A percentile compares a stretch with the other conserved stretches of the same genome.
Conservation (phyloP, 75 land plant species). For the Sequoia sempervirens region DNA sequence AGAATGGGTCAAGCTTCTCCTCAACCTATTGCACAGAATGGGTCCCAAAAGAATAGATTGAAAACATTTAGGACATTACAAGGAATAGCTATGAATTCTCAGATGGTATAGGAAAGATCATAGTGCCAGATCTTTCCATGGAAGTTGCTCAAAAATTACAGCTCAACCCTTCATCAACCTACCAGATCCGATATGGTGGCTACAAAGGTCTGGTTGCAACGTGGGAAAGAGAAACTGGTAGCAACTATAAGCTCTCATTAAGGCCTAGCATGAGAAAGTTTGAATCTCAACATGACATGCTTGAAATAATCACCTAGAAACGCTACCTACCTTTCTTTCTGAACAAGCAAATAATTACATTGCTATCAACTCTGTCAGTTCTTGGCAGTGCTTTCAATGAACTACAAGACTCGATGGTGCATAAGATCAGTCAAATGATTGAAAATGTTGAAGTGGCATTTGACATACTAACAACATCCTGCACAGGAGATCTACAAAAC, state of each 20-base stretch:
- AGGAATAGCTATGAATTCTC: conserved; percentile 67
- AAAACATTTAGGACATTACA: conserved; percentile 40
- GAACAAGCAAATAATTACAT: conserved; percentile 74
- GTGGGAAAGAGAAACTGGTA: conserved; percentile 37
- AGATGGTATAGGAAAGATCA: conserved; percentile 83
- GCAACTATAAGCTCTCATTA: conserved; percentile 41
- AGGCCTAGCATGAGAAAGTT: conserved; percentile 90
- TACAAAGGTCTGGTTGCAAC: conserved; percentile 88
- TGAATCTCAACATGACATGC: conserved; percentile 45
- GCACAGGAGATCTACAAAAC: conserved; percentile 60
- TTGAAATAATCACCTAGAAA: conserved; percentile 80
- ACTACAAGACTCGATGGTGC: conserved; percentile 70
- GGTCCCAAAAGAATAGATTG: conserved; percentile 38
- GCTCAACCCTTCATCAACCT: conserved; percentile 60
- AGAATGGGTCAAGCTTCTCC: conserved; percentile 95
- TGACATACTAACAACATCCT: conserved; percentile 60
- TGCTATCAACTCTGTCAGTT: conserved; percentile 68
- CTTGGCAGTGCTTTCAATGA: conserved; percentile 48
- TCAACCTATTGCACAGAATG: conserved; percentile 72
- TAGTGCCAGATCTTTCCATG: conserved; percentile 61
- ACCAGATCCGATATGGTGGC: conserved; percentile 91
- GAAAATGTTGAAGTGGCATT: conserved; percentile 51
- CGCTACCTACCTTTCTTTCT: conserved; percentile 77
- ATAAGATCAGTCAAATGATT: conserved; percentile 49
- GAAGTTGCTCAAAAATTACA: conserved; percentile 61